Conservation (phyloP, 2,329 filamentous ascomycete species). For the Calonectria ilicicola region DNA sequence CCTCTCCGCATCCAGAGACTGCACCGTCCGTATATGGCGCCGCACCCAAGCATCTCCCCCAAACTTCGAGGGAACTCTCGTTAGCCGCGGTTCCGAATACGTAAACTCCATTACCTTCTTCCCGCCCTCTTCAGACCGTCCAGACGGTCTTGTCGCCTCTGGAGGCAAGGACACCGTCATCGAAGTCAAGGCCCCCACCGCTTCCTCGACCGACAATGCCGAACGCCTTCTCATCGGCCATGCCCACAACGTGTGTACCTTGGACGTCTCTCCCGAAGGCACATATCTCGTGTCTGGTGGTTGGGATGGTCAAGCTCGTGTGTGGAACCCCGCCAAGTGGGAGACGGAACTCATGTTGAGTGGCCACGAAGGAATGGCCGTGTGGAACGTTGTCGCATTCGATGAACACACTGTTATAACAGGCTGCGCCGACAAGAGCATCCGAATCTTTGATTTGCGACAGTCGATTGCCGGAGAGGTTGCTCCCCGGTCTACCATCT, state of each 20-base stretch:
- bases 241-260: conserved; percentile 85
- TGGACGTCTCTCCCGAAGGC: conserved; percentile 81
- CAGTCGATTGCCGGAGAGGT: conserved; percentile 67
- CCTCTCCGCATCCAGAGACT: conserved; percentile 91
- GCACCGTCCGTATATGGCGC: conserved; percentile 89
- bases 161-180: conserved; percentile 94
- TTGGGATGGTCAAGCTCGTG: conserved; percentile 89
- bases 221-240: conserved; percentile 91
- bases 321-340: conserved; percentile 91
- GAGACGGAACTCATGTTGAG: conserved; percentile 78
- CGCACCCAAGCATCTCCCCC: conserved; percentile 74
- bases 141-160: conserved; percentile 86
- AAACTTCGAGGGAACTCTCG: conserved; percentile 80
- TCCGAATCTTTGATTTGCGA: conserved; percentile 84
- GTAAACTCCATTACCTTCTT: conserved; percentile 88
- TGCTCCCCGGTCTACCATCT: conserved; percentile 65
- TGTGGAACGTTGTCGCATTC: conserved; percentile 92
- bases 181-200: conserved; percentile 82
- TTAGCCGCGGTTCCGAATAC: conserved; percentile 84
- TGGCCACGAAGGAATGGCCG: conserved; percentile 80
- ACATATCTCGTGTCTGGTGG: conserved; percentile 88
- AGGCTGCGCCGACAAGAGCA: conserved; percentile 90
- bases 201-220: conserved; percentile 78
- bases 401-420: conserved; percentile 86
- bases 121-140: conserved; percentile 74